Evolutionary conservation across 2,329 filamentous ascomycete species (phyloP).

Genomic region (Penicillium sp.): DNA sequence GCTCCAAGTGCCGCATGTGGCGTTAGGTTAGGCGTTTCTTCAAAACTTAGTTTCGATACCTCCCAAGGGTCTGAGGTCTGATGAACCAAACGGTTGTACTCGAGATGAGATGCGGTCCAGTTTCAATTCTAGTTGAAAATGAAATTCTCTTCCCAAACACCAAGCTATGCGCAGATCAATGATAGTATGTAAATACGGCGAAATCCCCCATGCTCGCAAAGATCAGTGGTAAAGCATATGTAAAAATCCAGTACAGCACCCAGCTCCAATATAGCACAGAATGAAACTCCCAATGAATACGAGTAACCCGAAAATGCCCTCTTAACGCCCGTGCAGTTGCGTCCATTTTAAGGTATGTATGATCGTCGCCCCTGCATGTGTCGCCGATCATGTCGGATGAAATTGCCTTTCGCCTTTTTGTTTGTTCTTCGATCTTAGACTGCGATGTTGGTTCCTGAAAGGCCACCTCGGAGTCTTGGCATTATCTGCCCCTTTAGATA

Average conservation of each 20-base stretch:
- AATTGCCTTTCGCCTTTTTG: not conserved
- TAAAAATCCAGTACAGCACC: not conserved
- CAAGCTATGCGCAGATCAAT: constrained; percentile 19
- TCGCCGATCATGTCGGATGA: not conserved
- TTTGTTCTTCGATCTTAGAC: not conserved
- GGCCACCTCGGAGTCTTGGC: not conserved
- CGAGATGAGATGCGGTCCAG: not conserved
- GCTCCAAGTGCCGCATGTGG: constrained; percentile 3
- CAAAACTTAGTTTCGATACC: not conserved
- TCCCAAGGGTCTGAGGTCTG: not conserved
- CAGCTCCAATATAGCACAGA: constrained; percentile 1
- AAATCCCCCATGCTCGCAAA: not conserved
- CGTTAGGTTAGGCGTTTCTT: not conserved
- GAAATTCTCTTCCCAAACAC: constrained; percentile 13
- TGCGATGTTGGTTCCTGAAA: not conserved
- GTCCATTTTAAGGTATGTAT: constrained; percentile 1
- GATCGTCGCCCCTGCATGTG: constrained; percentile 7
- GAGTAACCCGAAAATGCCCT: constrained; percentile 1
- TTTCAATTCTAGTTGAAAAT: not conserved
- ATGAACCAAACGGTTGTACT: not conserved
- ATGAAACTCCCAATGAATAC: not conserved
- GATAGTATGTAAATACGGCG: not conserved
- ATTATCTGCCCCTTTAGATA: constrained; percentile 6
- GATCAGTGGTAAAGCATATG: not conserved
- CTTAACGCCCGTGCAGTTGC: not conserved